Evolutionary conservation across 495 filamentous ascomycete genomes (phyloP).

Genomic region (Articulospora tetracladia): DNA sequence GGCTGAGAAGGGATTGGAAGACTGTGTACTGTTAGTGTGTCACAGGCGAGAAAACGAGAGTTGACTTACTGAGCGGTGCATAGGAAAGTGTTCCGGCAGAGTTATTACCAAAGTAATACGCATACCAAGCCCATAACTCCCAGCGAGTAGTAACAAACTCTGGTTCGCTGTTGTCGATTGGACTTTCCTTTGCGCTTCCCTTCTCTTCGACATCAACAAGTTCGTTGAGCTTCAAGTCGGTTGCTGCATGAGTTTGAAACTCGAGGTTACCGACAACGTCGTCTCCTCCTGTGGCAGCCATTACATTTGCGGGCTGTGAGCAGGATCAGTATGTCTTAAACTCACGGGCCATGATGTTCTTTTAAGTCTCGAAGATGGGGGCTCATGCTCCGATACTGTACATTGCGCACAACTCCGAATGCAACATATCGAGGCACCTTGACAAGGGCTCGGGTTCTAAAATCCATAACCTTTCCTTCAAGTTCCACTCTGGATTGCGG

Average conservation of each 20-base stretch:
- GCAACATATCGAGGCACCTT: not conserved
- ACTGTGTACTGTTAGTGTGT: slow-evolving; percentile 27
- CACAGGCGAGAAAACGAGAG: slow-evolving; percentile 46
- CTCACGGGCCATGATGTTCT: not conserved
- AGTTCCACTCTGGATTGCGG: not conserved
- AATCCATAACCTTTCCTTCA: not conserved
- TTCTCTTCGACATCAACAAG: not conserved
- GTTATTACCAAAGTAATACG: slow-evolving; percentile 67
- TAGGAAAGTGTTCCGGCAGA: slow-evolving; percentile 66
- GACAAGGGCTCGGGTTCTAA: not conserved
- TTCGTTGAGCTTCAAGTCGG: not conserved
- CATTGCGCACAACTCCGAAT: not conserved
- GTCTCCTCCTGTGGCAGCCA: not conserved
- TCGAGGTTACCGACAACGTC: not conserved
- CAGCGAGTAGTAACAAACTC: slow-evolving; percentile 45
- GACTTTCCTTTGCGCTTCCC: not conserved
- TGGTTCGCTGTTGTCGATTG: slow-evolving; percentile 45
- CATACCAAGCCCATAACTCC: slow-evolving; percentile 66
- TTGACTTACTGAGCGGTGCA: slow-evolving; percentile 56
- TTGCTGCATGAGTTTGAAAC: not conserved
- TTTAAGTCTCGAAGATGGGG: not conserved
- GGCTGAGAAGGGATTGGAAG: not conserved
- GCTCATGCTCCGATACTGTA: not conserved
- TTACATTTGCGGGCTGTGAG: too few relatives aligned
- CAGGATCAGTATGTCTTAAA: not conserved